These are phyloP conservation scores for Saturnispora besseyi DNA, from an alignment of 805 yeast genomes.

Conservation along the genomic window DNA sequence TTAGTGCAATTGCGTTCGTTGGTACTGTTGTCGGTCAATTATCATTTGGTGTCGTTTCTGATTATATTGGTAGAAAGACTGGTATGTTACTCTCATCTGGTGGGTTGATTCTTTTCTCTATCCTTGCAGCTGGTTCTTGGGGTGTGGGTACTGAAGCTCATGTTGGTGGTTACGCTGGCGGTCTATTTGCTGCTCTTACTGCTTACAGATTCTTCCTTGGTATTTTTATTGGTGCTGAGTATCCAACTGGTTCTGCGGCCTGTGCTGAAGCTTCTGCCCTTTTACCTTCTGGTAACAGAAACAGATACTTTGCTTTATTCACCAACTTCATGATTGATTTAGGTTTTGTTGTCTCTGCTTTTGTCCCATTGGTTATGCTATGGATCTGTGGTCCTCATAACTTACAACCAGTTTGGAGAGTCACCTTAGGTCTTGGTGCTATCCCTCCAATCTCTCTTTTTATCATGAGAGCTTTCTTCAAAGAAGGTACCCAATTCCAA, in stretches of 20 bases:
- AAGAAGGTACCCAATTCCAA: conserved; percentile 63
- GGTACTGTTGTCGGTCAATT: conserved; percentile 89
- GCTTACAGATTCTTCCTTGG: conserved; percentile 83
- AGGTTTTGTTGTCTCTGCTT: conserved; percentile 77
- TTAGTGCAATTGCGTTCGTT: conserved; percentile 80
- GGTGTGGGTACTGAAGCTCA: conserved; percentile 43
- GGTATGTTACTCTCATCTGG: conserved; percentile 78
- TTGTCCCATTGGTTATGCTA: conserved; percentile 76
- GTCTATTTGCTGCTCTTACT: conserved; percentile 76
- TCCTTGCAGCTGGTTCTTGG: conserved; percentile 81
- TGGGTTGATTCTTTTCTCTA: conserved; percentile 67
- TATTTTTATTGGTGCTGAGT: conserved; percentile 89
- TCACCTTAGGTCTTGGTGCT: conserved; percentile 84
- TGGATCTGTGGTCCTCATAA: conserved; percentile 72
- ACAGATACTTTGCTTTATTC: conserved; percentile 83
- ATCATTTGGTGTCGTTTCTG: conserved; percentile 71
- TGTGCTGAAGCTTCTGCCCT: conserved; percentile 84
- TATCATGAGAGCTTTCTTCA: conserved; percentile 64
- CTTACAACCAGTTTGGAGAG: conserved; percentile 83
- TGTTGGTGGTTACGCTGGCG: conserved; percentile 46
- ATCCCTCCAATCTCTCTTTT: conserved; percentile 76
- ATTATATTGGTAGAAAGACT: conserved; percentile 66
- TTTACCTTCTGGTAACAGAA: conserved; percentile 74
- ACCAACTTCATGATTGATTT: conserved; percentile 81
- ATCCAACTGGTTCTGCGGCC: conserved; percentile 88